Evolutionary conservation across 257 asterid genomes (phyloP).

Genomic region (Gentiana dahurica): DNA sequence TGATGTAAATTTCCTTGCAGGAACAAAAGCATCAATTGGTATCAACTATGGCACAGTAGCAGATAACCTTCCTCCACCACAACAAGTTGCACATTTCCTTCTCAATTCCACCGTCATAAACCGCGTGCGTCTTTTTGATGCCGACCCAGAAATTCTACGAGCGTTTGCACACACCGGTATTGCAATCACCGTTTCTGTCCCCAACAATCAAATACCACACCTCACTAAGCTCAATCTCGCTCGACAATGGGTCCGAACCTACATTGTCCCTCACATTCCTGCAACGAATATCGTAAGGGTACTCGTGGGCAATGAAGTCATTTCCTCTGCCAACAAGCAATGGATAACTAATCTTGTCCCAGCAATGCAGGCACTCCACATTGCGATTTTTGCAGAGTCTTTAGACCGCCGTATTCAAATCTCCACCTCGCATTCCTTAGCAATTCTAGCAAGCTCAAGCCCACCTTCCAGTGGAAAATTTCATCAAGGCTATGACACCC

Average conservation of each 20-base stretch:
- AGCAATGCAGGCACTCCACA: conserved; percentile 54
- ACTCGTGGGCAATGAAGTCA: conserved; percentile 56
- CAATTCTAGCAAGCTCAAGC: conserved; percentile 43
- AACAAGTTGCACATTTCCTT: conserved; percentile 44
- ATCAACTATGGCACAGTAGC: conserved; percentile 37
- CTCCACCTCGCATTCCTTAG: conserved; percentile 64
- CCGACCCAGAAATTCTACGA: conserved; percentile 35
- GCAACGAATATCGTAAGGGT: conserved; percentile 46
- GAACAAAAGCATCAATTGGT: conserved; percentile 34
- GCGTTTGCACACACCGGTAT: conserved; percentile 59
- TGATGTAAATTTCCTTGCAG: conserved; percentile 19
- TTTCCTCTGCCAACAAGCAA: conserved; percentile 40
- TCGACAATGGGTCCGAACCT: conserved; percentile 39
- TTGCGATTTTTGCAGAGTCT: conserved; percentile 29
- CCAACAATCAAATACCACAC: conserved; percentile 39
- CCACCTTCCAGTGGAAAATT: conserved; percentile 54
- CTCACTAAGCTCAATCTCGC: conserved; percentile 29
- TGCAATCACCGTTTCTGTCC: conserved; percentile 36
- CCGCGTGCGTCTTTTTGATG: conserved; percentile 48
- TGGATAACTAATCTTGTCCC: conserved; percentile 41
- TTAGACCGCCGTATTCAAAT: conserved; percentile 29
- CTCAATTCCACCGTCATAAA: conserved; percentile 39
- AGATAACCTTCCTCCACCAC: conserved; percentile 40
- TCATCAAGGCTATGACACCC: conserved; percentile 29
- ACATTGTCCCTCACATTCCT: conserved; percentile 31